Base-by-base conservation (phyloP, 106 monocot genomes). In the Chionographis japonica region DNA sequence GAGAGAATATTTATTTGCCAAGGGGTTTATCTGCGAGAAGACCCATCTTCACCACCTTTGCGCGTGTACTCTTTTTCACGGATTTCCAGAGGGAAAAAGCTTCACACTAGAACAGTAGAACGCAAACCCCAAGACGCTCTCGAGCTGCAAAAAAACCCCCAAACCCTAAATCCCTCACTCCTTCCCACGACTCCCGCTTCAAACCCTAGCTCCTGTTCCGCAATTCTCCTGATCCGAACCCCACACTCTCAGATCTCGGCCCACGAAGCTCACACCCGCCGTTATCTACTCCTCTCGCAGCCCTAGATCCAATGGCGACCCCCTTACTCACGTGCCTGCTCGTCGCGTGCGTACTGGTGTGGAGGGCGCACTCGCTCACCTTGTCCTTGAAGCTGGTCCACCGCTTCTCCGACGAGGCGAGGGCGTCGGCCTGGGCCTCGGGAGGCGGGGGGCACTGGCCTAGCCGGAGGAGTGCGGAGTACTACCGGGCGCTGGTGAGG, bases 361-460 rank as follows among this genome's bases (percentile, higher is more conserved):
- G 75, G 74, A 35, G 68, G 58, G 65, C 74, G 11, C 46, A 71
- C n/a, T 55, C 85, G 27, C 18, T 77, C 41, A 83, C 76, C 41
- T 75, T 91, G 16, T 95, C 95, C 4, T 72, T 84, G 13, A 74
- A 71, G 58, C 67, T 95, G 59, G 77, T 95, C 15, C 95, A 95
- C 69, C 84, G 92, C 27, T 92, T 95, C 77, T 95, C 95, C 63
- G 84, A 89, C 53, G 91, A 91, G 73, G 83, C 85, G 40, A 72
- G 56, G 14, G 65, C 17, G 9, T 62, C 49, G 51, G 65, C 40
- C 52, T 52, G 63, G 52, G 41, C 36, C 9, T 40, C 36, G 19
- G 65, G 54, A 37, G 60, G 11, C 2, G 56, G 12, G 11, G 65
- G 39, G 9, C 14, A 16, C 43, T 81, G 74, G 77, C 83, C 83